These are phyloP conservation scores for Paramecium sexaurelia DNA, from an alignment of 73 alveolate species.

Conservation along the genomic window DNA sequence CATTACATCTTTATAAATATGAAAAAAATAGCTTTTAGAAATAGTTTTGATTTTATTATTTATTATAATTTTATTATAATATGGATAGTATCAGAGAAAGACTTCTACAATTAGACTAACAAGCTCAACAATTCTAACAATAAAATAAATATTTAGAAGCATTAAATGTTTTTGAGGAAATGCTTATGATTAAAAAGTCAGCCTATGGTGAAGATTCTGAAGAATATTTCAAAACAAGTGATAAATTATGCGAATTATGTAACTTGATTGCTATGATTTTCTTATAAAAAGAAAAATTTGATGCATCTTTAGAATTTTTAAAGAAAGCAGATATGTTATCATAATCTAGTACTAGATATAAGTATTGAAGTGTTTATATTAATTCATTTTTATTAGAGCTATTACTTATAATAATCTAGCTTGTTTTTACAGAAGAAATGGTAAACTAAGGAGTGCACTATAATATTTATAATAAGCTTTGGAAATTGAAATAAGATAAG, in stretches of 20 bases:
- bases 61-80: not conserved
- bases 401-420: slow-evolving; percentile 89
- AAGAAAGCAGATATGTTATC: slow-evolving; percentile 86
- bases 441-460: slow-evolving; percentile 81
- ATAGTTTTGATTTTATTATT: not conserved
- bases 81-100: slow-evolving; percentile 68
- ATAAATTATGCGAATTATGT: slow-evolving; percentile 82
- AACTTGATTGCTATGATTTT: slow-evolving; percentile 86
- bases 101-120: slow-evolving; percentile 75
- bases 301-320: slow-evolving; percentile 82
- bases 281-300: slow-evolving; percentile 83
- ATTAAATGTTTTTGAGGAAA: slow-evolving; percentile 76
- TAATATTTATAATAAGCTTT: slow-evolving; percentile 81
- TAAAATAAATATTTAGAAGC: slow-evolving; percentile 78
- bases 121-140: slow-evolving; percentile 54
- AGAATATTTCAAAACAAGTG: slow-evolving; percentile 79
- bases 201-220: slow-evolving; percentile 82
- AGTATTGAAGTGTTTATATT: not conserved
- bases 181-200: slow-evolving; percentile 68
- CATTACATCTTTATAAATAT: not conserved
- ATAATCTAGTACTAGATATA: slow-evolving; percentile 73
- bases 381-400: slow-evolving; percentile 62
- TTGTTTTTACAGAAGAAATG: slow-evolving; percentile 83
- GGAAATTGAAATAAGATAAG: slow-evolving; percentile 69
- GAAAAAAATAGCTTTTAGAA: not conserved